These are phyloP conservation scores for Alternaria longipes DNA, from an alignment of 2,329 filamentous ascomycete species.

Conservation along the genomic window DNA sequence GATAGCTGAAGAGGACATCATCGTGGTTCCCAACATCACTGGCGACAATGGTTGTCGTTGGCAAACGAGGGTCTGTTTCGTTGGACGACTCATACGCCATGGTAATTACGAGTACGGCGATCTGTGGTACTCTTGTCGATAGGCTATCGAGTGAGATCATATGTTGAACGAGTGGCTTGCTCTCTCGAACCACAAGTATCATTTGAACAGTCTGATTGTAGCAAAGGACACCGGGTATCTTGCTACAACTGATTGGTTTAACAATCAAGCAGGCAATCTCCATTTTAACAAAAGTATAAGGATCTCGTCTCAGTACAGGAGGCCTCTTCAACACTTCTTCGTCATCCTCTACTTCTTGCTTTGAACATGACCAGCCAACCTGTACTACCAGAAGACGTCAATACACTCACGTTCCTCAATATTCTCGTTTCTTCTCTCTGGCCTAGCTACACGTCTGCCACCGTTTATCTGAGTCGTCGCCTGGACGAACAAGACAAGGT, in stretches of 20 bases:
- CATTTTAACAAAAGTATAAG: no score
- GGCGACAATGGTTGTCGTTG: not conserved
- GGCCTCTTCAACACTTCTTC: no score
- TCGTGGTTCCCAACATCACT: no score
- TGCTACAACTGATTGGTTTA: no score
- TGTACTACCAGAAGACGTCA: not conserved
- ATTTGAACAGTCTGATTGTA: not conserved
- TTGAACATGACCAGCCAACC: no score
- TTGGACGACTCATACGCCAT: not conserved
- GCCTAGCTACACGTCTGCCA: not conserved
- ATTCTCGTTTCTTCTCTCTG: not conserved
- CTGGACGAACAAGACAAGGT: no score
- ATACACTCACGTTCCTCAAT: conserved; percentile 2
- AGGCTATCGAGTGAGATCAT: not conserved
- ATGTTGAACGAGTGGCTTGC: not conserved
- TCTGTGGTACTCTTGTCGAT: not conserved
- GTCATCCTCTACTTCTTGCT: no score
- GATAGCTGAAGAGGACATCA: not conserved
- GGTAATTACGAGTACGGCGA: no score
- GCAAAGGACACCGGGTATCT: not conserved
- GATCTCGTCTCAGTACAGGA: no score
- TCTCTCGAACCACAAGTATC: not conserved
- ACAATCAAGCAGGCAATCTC: no score
- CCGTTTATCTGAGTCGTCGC: not conserved
- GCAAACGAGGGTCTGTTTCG: not conserved